Conservation (phyloP, 306 rosid species). For the Vigna trinervia region DNA sequence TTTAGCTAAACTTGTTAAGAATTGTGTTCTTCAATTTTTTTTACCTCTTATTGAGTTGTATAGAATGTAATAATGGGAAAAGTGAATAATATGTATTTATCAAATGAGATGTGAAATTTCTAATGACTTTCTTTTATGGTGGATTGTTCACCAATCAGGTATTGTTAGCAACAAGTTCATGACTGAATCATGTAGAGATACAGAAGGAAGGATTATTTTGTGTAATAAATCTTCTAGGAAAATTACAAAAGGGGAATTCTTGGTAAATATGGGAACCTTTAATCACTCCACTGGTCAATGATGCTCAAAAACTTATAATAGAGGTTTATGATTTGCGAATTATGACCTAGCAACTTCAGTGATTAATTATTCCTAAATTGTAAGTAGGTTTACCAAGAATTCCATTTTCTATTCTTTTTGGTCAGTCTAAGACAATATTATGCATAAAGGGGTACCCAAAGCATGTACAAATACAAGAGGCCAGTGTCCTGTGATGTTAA, state of each 20-base stretch:
- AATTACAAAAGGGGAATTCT: not conserved
- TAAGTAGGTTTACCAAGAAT: not conserved
- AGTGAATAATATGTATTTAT: not conserved
- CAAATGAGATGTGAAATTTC: constrained; percentile 10
- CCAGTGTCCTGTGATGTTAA: no score
- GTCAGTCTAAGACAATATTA: no score
- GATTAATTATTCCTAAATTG: not conserved
- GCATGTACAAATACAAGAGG: no score
- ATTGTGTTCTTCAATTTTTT: not conserved
- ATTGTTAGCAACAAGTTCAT: not conserved
- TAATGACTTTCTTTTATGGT: constrained; percentile 7
- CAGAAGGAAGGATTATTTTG: not conserved
- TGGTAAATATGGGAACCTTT: constrained; percentile 20
- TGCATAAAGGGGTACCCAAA: no score
- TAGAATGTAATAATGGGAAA: not conserved
- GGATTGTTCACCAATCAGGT: constrained; percentile 8
- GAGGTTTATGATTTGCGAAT: constrained; percentile 7
- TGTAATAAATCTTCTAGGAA: constrained; percentile 14
- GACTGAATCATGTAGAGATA: not conserved
- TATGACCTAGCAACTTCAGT: constrained; percentile 2
- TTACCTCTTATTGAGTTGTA: not conserved
- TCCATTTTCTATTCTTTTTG: not conserved
- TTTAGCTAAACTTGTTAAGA: not conserved
- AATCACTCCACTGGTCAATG: not conserved
- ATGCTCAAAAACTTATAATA: not conserved